Conservation (phyloP, 2,329 filamentous ascomycete species). For the Chaetothyriales sp. region DNA sequence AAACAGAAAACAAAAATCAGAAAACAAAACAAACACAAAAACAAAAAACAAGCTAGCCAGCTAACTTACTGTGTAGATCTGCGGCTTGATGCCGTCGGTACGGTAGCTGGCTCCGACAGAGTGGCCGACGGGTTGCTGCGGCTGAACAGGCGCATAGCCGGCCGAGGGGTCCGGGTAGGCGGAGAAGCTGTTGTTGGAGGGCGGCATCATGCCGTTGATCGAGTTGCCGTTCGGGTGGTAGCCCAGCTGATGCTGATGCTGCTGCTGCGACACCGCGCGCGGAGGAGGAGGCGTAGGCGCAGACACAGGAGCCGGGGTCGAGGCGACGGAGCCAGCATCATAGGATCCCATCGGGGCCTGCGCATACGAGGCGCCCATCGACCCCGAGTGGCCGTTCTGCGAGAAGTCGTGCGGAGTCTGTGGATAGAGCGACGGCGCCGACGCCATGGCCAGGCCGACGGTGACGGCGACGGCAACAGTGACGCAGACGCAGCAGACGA, state of each 20-base stretch:
- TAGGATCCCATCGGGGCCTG: conserved; percentile 30
- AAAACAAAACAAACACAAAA: too few species aligned
- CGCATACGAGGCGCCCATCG: conserved; percentile 22
- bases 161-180: conserved; percentile 30
- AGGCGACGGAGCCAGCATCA: conserved; percentile 32
- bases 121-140: background rate
- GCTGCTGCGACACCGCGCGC: conserved; percentile 28
- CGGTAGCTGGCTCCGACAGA: conserved; percentile 21
- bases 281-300: conserved; percentile 31
- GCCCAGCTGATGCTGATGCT: conserved; percentile 25
- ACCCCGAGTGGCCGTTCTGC: conserved; percentile 16
- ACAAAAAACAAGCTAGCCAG: too few species aligned
- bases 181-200: conserved; percentile 23
- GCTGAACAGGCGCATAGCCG: background rate
- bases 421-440: conserved; percentile 8
- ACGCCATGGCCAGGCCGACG: background rate
- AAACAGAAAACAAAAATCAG: too few species aligned
- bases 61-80: conserved; percentile 33
- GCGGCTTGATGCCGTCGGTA: conserved; percentile 21
- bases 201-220: conserved; percentile 23
- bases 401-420: conserved; percentile 18
- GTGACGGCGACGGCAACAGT: background rate
- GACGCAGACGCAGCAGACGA: background rate
- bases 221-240: conserved; percentile 14
- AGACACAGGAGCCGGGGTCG: conserved; percentile 25